These are phyloP conservation scores for Ceriops zippeliana DNA, from an alignment of 345 rosid species.

Conservation along the genomic window DNA sequence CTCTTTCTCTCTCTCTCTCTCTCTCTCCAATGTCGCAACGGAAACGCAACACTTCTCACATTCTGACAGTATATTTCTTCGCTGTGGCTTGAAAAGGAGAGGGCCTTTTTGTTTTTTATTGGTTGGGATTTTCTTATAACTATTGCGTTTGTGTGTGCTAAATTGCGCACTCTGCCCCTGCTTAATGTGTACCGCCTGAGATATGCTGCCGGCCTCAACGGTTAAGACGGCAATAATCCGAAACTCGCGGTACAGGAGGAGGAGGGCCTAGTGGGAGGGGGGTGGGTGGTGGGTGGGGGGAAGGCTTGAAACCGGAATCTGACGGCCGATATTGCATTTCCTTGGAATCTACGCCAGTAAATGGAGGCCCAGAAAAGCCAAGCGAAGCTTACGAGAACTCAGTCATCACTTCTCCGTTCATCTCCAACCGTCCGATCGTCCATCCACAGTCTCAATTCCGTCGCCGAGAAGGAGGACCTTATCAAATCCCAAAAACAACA, in stretches of 20 bases:
- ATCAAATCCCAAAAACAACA: conserved; percentile 22
- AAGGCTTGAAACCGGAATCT: neutral
- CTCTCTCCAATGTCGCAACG: neutral
- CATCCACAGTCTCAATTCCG: conserved; percentile 72
- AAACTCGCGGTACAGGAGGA: conserved; percentile 61
- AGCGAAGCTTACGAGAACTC: conserved; percentile 66
- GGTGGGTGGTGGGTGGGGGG: neutral
- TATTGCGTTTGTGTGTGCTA: conserved; percentile 21
- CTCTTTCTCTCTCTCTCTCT: neutral
- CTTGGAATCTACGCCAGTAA: neutral
- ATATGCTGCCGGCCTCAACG: conserved; percentile 45
- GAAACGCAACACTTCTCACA: no score
- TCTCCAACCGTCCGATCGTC: conserved; percentile 85
- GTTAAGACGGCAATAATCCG: conserved; percentile 31
- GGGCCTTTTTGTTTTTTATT: neutral
- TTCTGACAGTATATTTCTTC: conserved; percentile 11
- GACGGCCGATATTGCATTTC: conserved; percentile 17
- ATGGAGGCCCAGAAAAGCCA: conserved; percentile 69
- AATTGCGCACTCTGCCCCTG: conserved; percentile 35
- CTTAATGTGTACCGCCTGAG: conserved; percentile 34
- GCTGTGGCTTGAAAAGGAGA: conserved; percentile 3
- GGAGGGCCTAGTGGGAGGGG: conserved; percentile 22
- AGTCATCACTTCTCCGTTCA: conserved; percentile 83
- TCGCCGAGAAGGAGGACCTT: conserved; percentile 55
- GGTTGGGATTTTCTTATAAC: neutral